phyloP scores from a whole-genome alignment of 352 stramenopile genomes.

The Elongisporangium undulatum region DNA sequence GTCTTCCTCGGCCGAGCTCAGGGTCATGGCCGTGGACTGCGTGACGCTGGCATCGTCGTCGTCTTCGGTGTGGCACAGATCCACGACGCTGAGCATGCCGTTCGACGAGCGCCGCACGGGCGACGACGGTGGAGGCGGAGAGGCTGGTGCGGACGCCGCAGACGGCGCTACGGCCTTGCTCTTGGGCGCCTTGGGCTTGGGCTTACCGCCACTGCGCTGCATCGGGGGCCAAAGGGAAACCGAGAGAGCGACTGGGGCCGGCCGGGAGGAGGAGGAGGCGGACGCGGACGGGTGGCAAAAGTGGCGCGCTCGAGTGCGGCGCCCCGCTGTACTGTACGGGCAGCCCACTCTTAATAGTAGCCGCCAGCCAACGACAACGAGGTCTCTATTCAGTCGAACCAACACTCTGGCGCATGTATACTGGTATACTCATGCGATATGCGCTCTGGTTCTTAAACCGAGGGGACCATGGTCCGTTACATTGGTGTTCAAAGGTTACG shows the following conservation, averaged over 20 bases:
- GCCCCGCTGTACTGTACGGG: not conserved
- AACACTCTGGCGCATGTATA: not conserved
- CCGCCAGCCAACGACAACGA: not conserved
- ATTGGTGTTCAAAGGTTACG: not conserved
- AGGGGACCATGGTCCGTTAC: not conserved
- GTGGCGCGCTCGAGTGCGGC: not conserved
- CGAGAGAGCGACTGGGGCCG: not conserved
- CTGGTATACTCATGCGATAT: not conserved
- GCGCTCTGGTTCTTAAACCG: not conserved
- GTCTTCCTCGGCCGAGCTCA: conserved; percentile 29
- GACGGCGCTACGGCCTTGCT: conserved; percentile 14
- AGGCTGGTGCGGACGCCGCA: not conserved
- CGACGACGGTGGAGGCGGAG: conserved; percentile 7
- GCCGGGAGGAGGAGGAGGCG: not conserved
- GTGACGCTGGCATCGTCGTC: conserved; percentile 27
- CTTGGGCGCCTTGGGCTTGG: conserved; percentile 9
- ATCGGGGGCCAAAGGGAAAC: not conserved
- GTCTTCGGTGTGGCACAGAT: conserved; percentile 64
- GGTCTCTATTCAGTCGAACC: not conserved
- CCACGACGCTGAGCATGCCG: conserved; percentile 77
- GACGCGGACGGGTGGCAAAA: not conserved
- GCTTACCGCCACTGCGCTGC: not conserved
- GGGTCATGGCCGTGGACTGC: conserved; percentile 19
- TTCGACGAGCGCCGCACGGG: conserved; percentile 15
- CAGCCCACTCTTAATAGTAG: not conserved